Conservation (phyloP, 2,329 filamentous ascomycete species). For the Knoxdaviesia capensis region DNA sequence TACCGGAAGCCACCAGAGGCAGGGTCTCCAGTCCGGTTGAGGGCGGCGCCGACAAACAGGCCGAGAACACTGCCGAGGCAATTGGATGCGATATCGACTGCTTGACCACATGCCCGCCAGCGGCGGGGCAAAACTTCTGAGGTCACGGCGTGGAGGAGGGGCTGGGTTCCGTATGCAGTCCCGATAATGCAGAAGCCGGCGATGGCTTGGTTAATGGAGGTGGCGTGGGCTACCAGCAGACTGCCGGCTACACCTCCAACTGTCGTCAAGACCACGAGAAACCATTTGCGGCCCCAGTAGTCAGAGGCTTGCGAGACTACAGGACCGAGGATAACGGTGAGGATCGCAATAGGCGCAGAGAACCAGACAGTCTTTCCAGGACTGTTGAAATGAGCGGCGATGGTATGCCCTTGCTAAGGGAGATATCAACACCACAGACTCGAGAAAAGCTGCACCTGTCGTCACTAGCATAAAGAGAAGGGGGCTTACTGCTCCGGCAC, state of each 20-base stretch:
- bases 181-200: conserved; percentile 16
- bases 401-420: conserved; percentile 15
- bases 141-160: conserved; percentile 17
- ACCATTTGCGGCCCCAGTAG: conserved; percentile 21
- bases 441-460: neutral
- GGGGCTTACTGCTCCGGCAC: conserved; percentile 13
- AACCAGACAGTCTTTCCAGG: conserved; percentile 14
- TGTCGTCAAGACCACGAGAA: conserved; percentile 15
- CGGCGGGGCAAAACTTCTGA: conserved; percentile 18
- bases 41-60: conserved; percentile 14
- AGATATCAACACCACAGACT: no score
- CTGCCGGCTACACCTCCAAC: conserved; percentile 15
- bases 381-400: conserved; percentile 11
- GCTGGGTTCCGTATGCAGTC: conserved; percentile 16
- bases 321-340: conserved; percentile 15
- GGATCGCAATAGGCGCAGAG: conserved; percentile 14
- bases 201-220: conserved; percentile 15
- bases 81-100: conserved; percentile 12
- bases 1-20: conserved; percentile 13
- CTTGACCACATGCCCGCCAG: conserved; percentile 16
- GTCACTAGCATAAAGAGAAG: neutral
- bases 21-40: conserved; percentile 12
- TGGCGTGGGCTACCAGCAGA: conserved; percentile 15
- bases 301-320: conserved; percentile 19
- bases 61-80: conserved; percentile 12